Evolutionary conservation across 306 rosid species (phyloP).

Genomic region (Pachyrhizus erosus): DNA sequence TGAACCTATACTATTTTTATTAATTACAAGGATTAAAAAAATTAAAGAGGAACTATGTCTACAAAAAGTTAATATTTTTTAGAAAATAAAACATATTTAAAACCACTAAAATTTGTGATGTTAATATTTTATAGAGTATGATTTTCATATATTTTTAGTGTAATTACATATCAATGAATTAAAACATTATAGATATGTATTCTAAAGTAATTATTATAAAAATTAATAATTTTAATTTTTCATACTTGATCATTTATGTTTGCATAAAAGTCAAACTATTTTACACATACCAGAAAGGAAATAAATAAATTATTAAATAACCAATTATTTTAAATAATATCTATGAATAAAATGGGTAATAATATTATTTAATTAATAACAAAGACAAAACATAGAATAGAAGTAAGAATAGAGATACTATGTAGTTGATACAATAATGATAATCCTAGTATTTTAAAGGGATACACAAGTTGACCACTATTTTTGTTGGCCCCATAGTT

Average conservation of each 20-base stretch:
- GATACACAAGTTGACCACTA: conserved; percentile 15
- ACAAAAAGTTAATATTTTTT: too few species aligned
- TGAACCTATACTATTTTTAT: too few species aligned
- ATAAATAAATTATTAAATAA: background rate
- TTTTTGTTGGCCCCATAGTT: conserved; percentile 7
- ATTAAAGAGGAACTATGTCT: too few species aligned
- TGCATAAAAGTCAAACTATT: background rate
- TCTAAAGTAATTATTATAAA: background rate
- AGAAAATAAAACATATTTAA: background rate
- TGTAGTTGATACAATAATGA: conserved; percentile 12
- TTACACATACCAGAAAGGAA: background rate
- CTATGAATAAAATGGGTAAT: background rate
- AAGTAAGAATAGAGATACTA: background rate
- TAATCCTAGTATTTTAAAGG: conserved; percentile 4
- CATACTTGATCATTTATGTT: background rate
- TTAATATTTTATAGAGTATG: too few species aligned
- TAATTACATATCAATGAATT: background rate
- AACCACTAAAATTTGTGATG: background rate
- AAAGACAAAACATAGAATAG: background rate
- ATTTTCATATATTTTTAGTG: background rate
- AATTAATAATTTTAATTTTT: background rate
- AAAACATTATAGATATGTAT: background rate
- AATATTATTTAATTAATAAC: background rate
- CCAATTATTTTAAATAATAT: background rate
- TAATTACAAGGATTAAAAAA: too few species aligned